Evolutionary conservation across 208 protist genomes (phyloP).

Genomic region (Trichomonas gallinae): DNA sequence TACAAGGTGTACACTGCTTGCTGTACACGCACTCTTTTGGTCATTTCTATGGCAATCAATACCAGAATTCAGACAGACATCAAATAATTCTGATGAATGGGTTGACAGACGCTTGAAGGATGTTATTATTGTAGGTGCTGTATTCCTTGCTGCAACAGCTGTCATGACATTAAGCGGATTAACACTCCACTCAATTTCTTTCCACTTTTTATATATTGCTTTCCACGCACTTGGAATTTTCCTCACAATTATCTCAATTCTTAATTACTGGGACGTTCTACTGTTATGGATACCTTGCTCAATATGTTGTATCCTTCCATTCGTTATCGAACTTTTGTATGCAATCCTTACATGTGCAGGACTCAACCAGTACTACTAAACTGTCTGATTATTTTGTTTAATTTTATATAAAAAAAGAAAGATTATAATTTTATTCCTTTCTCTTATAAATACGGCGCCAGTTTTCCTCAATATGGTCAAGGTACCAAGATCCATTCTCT

Average conservation of each 20-base stretch:
- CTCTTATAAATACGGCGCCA: background rate
- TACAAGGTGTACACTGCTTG: background rate
- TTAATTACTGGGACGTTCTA: background rate
- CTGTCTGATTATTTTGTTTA: too few relatives aligned
- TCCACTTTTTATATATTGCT: background rate
- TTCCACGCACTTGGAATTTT: background rate
- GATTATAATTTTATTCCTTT: background rate
- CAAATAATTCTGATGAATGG: background rate
- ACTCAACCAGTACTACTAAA: background rate
- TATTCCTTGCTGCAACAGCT: background rate
- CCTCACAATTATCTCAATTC: background rate
- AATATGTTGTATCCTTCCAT: background rate
- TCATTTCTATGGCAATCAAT: background rate
- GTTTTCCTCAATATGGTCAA: background rate
- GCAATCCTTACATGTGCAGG: background rate
- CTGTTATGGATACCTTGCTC: background rate
- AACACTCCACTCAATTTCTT: background rate
- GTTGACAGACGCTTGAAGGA: background rate
- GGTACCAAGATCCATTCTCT: background rate
- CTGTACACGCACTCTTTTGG: background rate
- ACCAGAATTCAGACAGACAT: background rate
- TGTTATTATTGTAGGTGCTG: background rate
- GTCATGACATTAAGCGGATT: background rate
- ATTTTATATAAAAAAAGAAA: too few relatives aligned
- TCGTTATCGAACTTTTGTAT: background rate